These are phyloP conservation scores for Whalleya microplaca DNA, from an alignment of 2,329 filamentous ascomycete genomes.

Conservation along the genomic window DNA sequence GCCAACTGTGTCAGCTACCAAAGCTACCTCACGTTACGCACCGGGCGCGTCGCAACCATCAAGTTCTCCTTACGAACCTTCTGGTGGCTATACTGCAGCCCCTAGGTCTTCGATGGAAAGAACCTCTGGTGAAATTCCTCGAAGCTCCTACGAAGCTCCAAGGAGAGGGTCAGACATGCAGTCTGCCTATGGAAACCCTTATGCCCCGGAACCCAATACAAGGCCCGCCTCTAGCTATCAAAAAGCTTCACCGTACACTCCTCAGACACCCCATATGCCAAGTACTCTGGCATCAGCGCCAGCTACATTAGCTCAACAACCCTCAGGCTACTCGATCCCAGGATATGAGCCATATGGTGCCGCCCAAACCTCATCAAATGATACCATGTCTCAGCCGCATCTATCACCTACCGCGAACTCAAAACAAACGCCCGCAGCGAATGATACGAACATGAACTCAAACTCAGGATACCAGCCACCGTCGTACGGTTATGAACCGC, in stretches of 20 bases:
- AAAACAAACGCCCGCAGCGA: conserved; percentile 17
- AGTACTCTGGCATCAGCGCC: conserved; percentile 24
- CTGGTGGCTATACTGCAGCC: conserved; percentile 34
- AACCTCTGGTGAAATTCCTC: conserved; percentile 47
- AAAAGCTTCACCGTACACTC: conserved; percentile 21
- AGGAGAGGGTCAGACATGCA: conserved; percentile 46
- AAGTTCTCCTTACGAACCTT: conserved; percentile 43
- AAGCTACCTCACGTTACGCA: conserved; percentile 56
- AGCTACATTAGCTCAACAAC: conserved; percentile 17
- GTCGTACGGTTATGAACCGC: conserved; percentile 57
- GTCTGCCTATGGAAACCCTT: conserved; percentile 36
- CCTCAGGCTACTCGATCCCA: conserved; percentile 29
- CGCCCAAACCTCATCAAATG: conserved; percentile 18
- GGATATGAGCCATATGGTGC: conserved; percentile 34
- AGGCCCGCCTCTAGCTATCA: conserved; percentile 39
- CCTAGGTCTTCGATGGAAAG: conserved; percentile 50
- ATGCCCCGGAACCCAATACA: conserved; percentile 38
- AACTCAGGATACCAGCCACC: conserved; percentile 47
- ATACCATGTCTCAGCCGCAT: conserved; percentile 9
- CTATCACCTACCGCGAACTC: conserved; percentile 12
- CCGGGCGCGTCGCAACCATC: conserved; percentile 41
- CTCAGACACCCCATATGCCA: conserved; percentile 28
- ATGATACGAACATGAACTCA: conserved; percentile 23
- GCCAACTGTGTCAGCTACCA: conserved; percentile 45
- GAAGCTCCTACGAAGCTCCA: conserved; percentile 47